These are phyloP conservation scores for Leucocoprinus leucothites DNA, from an alignment of 768 basidiomycete species.

Conservation along the genomic window DNA sequence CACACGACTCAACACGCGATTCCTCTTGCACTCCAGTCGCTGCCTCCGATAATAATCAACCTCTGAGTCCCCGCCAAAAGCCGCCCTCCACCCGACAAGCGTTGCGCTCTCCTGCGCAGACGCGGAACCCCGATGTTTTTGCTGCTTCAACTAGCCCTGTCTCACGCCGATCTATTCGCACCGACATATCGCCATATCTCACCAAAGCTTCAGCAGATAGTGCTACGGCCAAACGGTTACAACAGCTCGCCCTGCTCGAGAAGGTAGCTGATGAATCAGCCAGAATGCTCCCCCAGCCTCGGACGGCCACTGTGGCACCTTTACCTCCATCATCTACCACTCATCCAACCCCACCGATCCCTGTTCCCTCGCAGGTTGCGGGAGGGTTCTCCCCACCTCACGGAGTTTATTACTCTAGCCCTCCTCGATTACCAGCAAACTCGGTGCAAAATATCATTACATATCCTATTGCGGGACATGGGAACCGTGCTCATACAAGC, in stretches of 20 bases:
- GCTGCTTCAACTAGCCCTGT: not conserved
- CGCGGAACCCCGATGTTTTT: not conserved
- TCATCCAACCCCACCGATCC: slow-evolving; percentile 9
- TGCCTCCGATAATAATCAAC: not conserved
- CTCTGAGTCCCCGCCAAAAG: not conserved
- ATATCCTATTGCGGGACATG: slow-evolving; percentile 23
- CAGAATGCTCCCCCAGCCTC: slow-evolving; percentile 45
- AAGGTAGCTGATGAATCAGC: slow-evolving; percentile 73
- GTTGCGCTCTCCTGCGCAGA: not conserved
- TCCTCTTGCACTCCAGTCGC: slow-evolving; percentile 6
- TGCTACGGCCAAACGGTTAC: slow-evolving; percentile 58
- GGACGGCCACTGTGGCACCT: slow-evolving; percentile 10
- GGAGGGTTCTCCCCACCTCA: slow-evolving; percentile 16
- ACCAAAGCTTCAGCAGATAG: slow-evolving; percentile 51
- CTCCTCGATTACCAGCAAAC: slow-evolving; percentile 5
- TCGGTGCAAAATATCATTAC: not conserved
- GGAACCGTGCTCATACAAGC: slow-evolving; percentile 43
- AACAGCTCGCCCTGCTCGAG: slow-evolving; percentile 70
- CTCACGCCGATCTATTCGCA: slow-evolving; percentile 19
- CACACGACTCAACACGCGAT: not conserved
- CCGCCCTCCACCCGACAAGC: not conserved
- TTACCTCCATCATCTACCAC: slow-evolving; percentile 1
- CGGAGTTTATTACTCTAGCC: slow-evolving; percentile 33
- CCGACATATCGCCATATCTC: slow-evolving; percentile 71
- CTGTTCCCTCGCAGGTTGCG: slow-evolving; percentile 27